Conservation (phyloP, 2,329 filamentous ascomycete genomes). For the Metarhizium brunneum region DNA sequence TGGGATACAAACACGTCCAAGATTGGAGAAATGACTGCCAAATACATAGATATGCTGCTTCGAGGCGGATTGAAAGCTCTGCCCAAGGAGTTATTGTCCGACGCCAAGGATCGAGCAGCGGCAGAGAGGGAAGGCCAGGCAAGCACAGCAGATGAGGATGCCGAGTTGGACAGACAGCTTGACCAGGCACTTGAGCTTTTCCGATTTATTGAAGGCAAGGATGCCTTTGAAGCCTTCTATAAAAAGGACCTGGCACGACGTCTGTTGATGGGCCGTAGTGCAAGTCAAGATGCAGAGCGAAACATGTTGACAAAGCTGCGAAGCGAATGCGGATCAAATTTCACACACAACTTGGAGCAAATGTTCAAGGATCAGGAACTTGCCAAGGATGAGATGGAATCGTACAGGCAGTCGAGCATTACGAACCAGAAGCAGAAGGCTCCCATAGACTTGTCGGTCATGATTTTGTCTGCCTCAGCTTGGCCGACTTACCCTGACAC, state of each 20-base stretch:
- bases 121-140: conserved; percentile 55
- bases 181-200: conserved; percentile 92
- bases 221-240: conserved; percentile 98
- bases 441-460: conserved; percentile 62
- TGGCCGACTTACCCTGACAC: conserved; percentile 87
- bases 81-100: conserved; percentile 57
- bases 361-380: conserved; percentile 99
- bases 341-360: conserved; percentile 94
- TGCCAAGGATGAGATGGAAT: conserved; percentile 83
- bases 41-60: conserved; percentile 85
- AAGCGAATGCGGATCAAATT: conserved; percentile 84
- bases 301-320: conserved; percentile 91
- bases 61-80: conserved; percentile 80
- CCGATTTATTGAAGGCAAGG: conserved; percentile 93
- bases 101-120: conserved; percentile 45
- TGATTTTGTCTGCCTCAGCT: conserved; percentile 78
- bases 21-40: conserved; percentile 97
- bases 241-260: conserved; percentile 91
- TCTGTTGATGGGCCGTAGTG: conserved; percentile 83
- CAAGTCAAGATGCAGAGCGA: conserved; percentile 88
- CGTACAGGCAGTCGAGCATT: conserved; percentile 64
- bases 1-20: conserved; percentile 83
- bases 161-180: conserved; percentile 82
- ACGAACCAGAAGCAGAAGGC: conserved; percentile 39
- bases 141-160: conserved; percentile 75